Evolutionary conservation across 1,139 yeast species (phyloP), one percentile per base, ranked within the genome.

Genomic region (Suhomyces wounanorum): DNA sequence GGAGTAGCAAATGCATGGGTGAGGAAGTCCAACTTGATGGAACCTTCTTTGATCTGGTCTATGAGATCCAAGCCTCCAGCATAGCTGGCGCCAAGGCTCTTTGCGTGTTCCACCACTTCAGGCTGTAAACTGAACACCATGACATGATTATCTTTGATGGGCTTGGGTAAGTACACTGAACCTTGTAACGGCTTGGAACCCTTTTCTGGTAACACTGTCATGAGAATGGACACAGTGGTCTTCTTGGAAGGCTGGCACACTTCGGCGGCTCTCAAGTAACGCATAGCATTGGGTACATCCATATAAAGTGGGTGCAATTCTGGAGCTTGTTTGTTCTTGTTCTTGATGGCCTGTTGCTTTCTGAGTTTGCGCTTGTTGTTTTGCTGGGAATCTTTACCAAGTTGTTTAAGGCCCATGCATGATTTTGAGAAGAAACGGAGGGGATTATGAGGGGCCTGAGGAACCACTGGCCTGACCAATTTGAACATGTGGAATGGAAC

Each of bases 1-100:
- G 96, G 87, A 1, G 97, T 87, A 8, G 97, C 96, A 63, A 87
- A 85, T 37, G 91, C 85, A 62, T 85, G 87, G 62, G 91, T 91
- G 62, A 86, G 87, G n/a, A 48, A 57, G 58, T 81, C 79, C 43
- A 89, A 72, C 28, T 74, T 73, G 9, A 77, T 54, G 40, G 73
- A 72, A 23, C 90, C 94, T 8, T 74, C 68, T 49, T 76, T 71
- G 54, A 91, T 84, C 53, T 79, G 70, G 36, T 84, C 86, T 42
- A 94, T 75, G 51, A 89, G 75, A 33, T 88, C 91, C 43, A 73
- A 65, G 10, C 96, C 96, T 30, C 97, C 97, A 26, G 83, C 87
- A 73, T 62, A 52, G 13, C 73, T 68, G 17, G 85, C 90, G 42
- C 87, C 89, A 42, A 83, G 78, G 18, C 68, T 72, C 49, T 73